These are phyloP conservation scores for Globisporangium spinosum DNA, from an alignment of 352 stramenopile genomes.

Conservation along the genomic window DNA sequence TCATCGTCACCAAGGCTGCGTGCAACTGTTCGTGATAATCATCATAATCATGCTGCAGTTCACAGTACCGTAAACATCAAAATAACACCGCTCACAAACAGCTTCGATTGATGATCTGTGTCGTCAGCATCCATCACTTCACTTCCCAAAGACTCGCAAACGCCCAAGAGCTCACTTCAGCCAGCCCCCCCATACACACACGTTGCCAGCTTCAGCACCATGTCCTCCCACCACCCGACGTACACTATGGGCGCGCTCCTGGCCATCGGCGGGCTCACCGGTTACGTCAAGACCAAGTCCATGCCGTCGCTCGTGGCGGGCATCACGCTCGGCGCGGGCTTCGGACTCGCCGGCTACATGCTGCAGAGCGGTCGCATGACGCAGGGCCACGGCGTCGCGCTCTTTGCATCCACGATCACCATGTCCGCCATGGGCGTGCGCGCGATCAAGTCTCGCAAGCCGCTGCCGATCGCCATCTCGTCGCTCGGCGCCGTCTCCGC, in stretches of 20 bases:
- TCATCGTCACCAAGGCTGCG: too few species aligned
- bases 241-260: conserved; percentile 81
- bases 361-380: conserved; percentile 80
- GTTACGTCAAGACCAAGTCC: conserved; percentile 79
- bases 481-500: conserved; percentile 71
- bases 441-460: conserved; percentile 68
- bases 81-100: too few species aligned
- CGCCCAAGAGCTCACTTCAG: not conserved
- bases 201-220: conserved; percentile 14
- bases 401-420: conserved; percentile 81
- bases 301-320: conserved; percentile 79
- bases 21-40: too few species aligned
- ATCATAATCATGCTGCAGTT: too few species aligned
- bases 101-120: too few species aligned
- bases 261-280: conserved; percentile 60
- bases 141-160: conserved; percentile 4
- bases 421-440: conserved; percentile 84
- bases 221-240: conserved; percentile 77
- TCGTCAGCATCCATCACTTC: not conserved
- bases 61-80: too few species aligned
- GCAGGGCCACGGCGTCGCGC: conserved; percentile 72
- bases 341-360: conserved; percentile 72
- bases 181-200: not conserved
- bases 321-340: conserved; percentile 75
- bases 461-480: conserved; percentile 69